Evolutionary conservation across 306 rosid genomes (phyloP).

Genomic region (apple (Malus domestica)): DNA sequence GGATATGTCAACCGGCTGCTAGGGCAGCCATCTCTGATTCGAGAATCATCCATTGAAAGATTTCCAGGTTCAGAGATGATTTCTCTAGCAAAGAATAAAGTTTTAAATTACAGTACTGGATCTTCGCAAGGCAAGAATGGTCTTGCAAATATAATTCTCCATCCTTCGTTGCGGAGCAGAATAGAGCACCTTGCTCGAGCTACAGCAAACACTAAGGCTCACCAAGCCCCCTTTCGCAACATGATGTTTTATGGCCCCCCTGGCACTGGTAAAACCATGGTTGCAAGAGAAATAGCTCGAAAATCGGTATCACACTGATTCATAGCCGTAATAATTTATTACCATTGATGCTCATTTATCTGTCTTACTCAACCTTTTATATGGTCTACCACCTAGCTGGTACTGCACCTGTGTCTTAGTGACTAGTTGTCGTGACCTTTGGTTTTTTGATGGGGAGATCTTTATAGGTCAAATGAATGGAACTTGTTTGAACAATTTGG

Average conservation of each 20-base stretch:
- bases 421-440: not conserved
- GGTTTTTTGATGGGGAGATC: not conserved
- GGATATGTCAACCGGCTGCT: conserved; percentile 89
- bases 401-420: not conserved
- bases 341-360: not conserved
- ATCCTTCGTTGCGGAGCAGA: conserved; percentile 81
- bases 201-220: conserved; percentile 84
- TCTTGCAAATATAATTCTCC: conserved; percentile 72
- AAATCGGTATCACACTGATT: conserved; percentile 55
- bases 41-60: conserved; percentile 88
- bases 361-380: not conserved
- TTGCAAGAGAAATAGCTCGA: conserved; percentile 92
- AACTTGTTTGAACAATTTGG: not conserved
- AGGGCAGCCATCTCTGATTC: conserved; percentile 97
- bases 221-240: conserved; percentile 95
- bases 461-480: not conserved
- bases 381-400: not conserved
- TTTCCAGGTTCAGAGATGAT: conserved; percentile 76
- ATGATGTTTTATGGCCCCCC: conserved; percentile 98
- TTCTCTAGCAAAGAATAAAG: conserved; percentile 56
- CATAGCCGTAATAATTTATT: not conserved
- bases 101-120: conserved; percentile 38
- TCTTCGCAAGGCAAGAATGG: conserved; percentile 42
- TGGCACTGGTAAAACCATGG: conserved; percentile 99
- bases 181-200: conserved; percentile 90